Evolutionary conservation across 2,329 filamentous ascomycete genomes (phyloP).

Genomic region (Colletotrichum brevisporum): DNA sequence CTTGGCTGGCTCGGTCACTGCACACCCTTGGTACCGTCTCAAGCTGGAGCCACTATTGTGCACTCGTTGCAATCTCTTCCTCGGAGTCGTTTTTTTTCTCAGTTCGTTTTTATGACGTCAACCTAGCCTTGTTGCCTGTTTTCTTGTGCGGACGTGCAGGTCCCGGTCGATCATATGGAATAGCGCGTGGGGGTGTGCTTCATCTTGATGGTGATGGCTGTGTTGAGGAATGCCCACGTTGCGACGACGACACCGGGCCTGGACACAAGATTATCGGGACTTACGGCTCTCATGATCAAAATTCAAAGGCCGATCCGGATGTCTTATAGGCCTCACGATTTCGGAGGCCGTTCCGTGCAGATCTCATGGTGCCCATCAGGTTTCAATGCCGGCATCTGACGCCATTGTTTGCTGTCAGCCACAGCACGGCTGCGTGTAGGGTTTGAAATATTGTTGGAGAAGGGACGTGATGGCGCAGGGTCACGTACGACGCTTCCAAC

Average conservation of each 20-base stretch:
- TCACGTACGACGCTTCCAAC: background rate
- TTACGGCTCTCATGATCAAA: background rate
- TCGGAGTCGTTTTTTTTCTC: background rate
- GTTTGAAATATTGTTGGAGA: background rate
- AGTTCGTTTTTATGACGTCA: constrained; percentile 29
- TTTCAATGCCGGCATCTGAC: constrained; percentile 5
- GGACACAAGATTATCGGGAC: background rate
- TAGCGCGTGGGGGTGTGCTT: constrained; percentile 10
- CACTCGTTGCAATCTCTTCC: constrained; percentile 7
- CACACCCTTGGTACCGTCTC: background rate
- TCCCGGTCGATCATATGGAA: constrained; percentile 24
- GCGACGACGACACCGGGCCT: background rate
- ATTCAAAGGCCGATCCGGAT: background rate
- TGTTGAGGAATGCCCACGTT: background rate
- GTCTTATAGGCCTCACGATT: background rate
- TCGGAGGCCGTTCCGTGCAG: background rate
- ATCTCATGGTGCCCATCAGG: constrained; percentile 3
- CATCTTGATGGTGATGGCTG: constrained; percentile 17
- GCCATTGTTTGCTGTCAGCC: constrained; percentile 4
- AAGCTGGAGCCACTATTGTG: constrained; percentile 2
- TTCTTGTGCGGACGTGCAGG: constrained; percentile 16
- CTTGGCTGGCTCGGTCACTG: background rate
- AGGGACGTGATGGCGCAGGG: background rate
- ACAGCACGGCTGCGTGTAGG: background rate
- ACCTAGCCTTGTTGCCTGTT: constrained; percentile 28